Conservation (phyloP, 2,329 filamentous ascomycete species). For the Lachnellula hyalina region DNA sequence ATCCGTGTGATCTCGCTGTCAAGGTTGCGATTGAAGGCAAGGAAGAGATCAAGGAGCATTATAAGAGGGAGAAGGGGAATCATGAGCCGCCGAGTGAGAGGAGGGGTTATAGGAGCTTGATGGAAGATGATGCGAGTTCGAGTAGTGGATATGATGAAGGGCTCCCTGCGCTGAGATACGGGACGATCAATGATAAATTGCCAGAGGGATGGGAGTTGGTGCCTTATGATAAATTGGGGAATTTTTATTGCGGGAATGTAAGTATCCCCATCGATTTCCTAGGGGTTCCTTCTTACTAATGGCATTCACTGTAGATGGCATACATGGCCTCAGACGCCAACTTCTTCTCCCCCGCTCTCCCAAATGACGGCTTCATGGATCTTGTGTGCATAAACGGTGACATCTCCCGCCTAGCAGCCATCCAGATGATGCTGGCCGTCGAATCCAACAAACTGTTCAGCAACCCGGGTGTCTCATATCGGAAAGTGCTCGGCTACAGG, state of each 20-base stretch:
- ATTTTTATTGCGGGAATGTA: conserved; percentile 89
- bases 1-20: conserved; percentile 83
- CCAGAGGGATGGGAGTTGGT: conserved; percentile 72
- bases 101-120: conserved; percentile 25
- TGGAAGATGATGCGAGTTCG: conserved; percentile 31
- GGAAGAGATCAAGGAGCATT: conserved; percentile 65
- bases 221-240: conserved; percentile 73
- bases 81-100: conserved; percentile 24
- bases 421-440: conserved; percentile 66
- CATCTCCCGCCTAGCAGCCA: conserved; percentile 58
- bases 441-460: conserved; percentile 75
- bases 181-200: conserved; percentile 71
- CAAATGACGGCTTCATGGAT: conserved; percentile 82
- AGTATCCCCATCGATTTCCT: conserved; percentile 28
- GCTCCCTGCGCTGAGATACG: conserved; percentile 71
- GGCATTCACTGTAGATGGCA: conserved; percentile 58
- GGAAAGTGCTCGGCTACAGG: conserved; percentile 82
- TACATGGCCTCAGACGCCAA: conserved; percentile 84
- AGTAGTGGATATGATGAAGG: conserved; percentile 37
- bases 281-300: not conserved
- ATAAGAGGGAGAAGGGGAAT: conserved; percentile 44
- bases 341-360: conserved; percentile 80
- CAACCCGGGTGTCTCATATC: conserved; percentile 68
- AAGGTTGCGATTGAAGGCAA: conserved; percentile 80
- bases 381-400: conserved; percentile 75